phyloP scores from a whole-genome alignment of 2,329 filamentous ascomycete genomes.

The Epichloe hybrida region DNA sequence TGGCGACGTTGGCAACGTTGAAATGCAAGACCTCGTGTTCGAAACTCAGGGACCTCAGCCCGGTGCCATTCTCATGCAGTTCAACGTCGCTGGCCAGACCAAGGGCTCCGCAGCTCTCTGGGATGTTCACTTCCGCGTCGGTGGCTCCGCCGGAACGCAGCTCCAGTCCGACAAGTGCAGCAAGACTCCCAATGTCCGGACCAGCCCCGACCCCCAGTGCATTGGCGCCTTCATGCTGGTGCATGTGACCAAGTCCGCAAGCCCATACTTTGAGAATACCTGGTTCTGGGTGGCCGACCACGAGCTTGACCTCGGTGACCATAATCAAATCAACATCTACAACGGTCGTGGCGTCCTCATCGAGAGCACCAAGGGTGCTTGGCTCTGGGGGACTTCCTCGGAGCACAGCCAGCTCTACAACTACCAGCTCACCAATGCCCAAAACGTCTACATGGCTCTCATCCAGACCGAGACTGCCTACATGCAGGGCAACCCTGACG shows the following conservation, averaged over 20 bases:
- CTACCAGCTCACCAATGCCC: slow-evolving; percentile 68
- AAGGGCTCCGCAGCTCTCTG: slow-evolving; percentile 70
- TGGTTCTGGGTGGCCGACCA: slow-evolving; percentile 91
- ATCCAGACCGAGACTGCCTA: slow-evolving; percentile 88
- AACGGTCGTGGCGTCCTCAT: slow-evolving; percentile 75
- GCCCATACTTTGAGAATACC: slow-evolving; percentile 73
- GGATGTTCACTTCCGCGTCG: slow-evolving; percentile 93
- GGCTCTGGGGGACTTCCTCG: slow-evolving; percentile 66
- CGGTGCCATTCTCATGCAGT: slow-evolving; percentile 82
- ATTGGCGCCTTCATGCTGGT: slow-evolving; percentile 60
- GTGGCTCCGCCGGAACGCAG: slow-evolving; percentile 70
- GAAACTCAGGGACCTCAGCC: slow-evolving; percentile 71
- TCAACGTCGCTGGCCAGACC: slow-evolving; percentile 61
- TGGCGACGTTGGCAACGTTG: slow-evolving; percentile 66
- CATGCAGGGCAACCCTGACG: slow-evolving; percentile 71
- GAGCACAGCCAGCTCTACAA: slow-evolving; percentile 62
- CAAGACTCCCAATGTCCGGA: slow-evolving; percentile 56
- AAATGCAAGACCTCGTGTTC: slow-evolving; percentile 80
- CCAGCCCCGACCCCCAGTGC: slow-evolving; percentile 52
- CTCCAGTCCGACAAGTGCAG: slow-evolving; percentile 68
- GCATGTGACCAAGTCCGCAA: slow-evolving; percentile 48
- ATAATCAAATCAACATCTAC: slow-evolving; percentile 75
- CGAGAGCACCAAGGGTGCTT: slow-evolving; percentile 60
- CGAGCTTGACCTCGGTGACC: slow-evolving; percentile 62
- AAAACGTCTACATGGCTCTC: slow-evolving; percentile 67